A percentile compares a stretch with the other conserved stretches of the same genome.
These are phyloP conservation scores for Fragilaria radians DNA, from an alignment of 108 stramenopile genomes.

Conservation along the genomic window DNA sequence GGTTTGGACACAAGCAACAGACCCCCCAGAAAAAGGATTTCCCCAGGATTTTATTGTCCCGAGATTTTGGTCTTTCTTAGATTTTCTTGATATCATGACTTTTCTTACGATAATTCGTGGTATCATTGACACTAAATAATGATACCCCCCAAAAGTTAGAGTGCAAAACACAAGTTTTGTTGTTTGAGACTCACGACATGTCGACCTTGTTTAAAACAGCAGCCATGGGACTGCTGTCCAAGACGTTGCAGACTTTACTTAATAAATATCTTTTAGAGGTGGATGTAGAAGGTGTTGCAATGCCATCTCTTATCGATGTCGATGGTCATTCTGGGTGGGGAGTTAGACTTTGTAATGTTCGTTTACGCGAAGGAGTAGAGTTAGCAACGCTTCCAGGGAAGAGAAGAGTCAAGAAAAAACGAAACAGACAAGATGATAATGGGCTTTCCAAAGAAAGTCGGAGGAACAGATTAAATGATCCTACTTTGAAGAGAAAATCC, in stretches of 20 bases:
- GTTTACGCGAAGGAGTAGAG: constrained; percentile 69
- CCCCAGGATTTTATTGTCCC: too few relatives aligned
- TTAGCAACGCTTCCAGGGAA: constrained; percentile 66
- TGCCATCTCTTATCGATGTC: constrained; percentile 28
- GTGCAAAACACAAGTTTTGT: too few relatives aligned
- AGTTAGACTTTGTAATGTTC: constrained; percentile 70
- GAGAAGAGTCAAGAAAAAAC: constrained; percentile 32
- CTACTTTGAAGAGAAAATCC: background rate
- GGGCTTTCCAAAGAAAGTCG: background rate
- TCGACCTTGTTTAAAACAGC: constrained; percentile 51
- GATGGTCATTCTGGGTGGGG: constrained; percentile 59
- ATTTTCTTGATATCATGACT: too few relatives aligned
- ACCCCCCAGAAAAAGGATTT: too few relatives aligned
- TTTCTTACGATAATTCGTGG: too few relatives aligned
- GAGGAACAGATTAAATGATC: background rate
- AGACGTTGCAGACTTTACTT: constrained; percentile 66
- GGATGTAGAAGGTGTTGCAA: constrained; percentile 65
- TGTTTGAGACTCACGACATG: constrained; percentile 21
- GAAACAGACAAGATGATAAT: constrained; percentile 14
- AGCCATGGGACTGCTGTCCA: constrained; percentile 59
- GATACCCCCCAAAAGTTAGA: too few relatives aligned
- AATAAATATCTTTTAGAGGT: constrained; percentile 72
- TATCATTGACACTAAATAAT: too few relatives aligned
- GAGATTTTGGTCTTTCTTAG: too few relatives aligned
- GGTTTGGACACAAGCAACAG: too few relatives aligned